phyloP scores from a whole-genome alignment of 495 filamentous ascomycete species.

The Penicillium fimorum region DNA sequence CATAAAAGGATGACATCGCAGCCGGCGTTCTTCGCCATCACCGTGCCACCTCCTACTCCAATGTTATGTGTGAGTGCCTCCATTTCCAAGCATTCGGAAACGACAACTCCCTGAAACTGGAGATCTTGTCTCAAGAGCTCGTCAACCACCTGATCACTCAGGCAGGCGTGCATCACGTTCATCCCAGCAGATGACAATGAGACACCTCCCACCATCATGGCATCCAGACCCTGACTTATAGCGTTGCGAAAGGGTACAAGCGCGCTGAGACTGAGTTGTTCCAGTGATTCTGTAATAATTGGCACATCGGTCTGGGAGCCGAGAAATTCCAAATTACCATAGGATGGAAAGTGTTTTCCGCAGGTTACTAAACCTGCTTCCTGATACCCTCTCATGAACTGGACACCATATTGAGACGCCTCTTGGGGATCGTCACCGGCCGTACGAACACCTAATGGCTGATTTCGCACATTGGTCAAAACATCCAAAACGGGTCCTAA shows the following conservation, averaged over 20 bases:
- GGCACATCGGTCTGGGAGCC: slow-evolving; percentile 84
- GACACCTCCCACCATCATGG: slow-evolving; percentile 90
- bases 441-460: slow-evolving; percentile 80
- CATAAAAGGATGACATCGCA: slow-evolving; percentile 85
- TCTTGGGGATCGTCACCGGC: slow-evolving; percentile 86
- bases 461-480: slow-evolving; percentile 81
- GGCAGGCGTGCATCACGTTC: slow-evolving; percentile 88
- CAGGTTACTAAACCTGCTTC: slow-evolving; percentile 80
- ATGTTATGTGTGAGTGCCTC: slow-evolving; percentile 88
- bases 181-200: slow-evolving; percentile 83
- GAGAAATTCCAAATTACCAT: slow-evolving; percentile 88
- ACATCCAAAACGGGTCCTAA: slow-evolving; percentile 89
- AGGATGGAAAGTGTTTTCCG: slow-evolving; percentile 91
- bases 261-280: slow-evolving; percentile 79
- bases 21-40: slow-evolving; percentile 91
- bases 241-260: slow-evolving; percentile 85
- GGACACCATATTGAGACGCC: slow-evolving; percentile 81
- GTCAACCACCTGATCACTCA: slow-evolving; percentile 87
- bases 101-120: slow-evolving; percentile 84
- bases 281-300: slow-evolving; percentile 85
- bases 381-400: slow-evolving; percentile 85
- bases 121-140: slow-evolving; percentile 78
- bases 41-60: slow-evolving; percentile 85
- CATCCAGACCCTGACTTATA: slow-evolving; percentile 76
- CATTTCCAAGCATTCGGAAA: slow-evolving; percentile 95